Evolutionary conservation across 257 asterid species (phyloP), one percentile per base, ranked within the genome.

Genomic region (Vinca minor): DNA sequence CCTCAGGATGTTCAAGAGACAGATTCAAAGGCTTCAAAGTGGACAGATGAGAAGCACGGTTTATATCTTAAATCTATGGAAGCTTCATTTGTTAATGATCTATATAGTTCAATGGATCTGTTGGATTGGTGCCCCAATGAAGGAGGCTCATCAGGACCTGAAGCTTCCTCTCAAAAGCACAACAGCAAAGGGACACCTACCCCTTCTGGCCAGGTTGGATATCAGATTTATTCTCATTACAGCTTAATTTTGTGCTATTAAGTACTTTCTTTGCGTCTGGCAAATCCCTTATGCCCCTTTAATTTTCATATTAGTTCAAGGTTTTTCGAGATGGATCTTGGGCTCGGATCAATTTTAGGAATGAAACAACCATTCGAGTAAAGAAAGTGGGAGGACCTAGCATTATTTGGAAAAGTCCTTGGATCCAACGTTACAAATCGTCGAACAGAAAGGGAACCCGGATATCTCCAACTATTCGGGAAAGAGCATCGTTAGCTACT

Each of bases 11-110:
- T 66, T 65, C 81, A 76, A 76, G 77, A 62, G 45, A 71, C 65
- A 38, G 76, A 72, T 58, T 63, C 68, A 10, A 53, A 60, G 76
- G 55, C 68, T 45, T 45, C 65, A 2, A 76, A 81, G 69, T 87
- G 95, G 95, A 87, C 93, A 4, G 72, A 87, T 46, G 83, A 83
- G 78, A 85, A 83, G 57, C 93, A 87, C 59, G 76, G 93, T 59
- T 48, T 72, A 74, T 87, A 78, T 73, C 88, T 87, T 65, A 76
- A 81, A 4, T 81, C 90, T 42, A 78, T 85, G 90, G 95, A 87
- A 71, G 72, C 95, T 3, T 81, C 87, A 31, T 87, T 87, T 61
- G 88, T 87, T 38, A 36, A 83, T 56, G 85, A 85, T 65, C 70
- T 87, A 60, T 82, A 85, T 68, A 74, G 69, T 52, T 83, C 88